A percentile compares a stretch with the other conserved stretches of the same genome.
phyloP scores from a whole-genome alignment of 2,329 filamentous ascomycete genomes.

The Truncatella angustata region DNA sequence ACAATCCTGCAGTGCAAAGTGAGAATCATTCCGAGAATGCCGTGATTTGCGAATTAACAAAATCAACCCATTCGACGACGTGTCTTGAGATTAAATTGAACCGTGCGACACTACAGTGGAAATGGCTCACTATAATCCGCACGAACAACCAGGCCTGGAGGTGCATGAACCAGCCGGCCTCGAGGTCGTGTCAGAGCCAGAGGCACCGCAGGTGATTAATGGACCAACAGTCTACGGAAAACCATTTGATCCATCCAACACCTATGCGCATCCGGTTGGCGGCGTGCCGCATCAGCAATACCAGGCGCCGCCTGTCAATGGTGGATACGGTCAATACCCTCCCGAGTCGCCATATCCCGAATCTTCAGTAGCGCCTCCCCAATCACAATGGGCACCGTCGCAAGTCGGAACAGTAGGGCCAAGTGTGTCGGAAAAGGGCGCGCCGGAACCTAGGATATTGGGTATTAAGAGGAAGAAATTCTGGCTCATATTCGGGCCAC shows the following conservation, averaged over 20 bases:
- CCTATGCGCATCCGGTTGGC: slow-evolving; percentile 8
- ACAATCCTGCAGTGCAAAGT: background rate
- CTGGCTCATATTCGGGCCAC: slow-evolving; percentile 23
- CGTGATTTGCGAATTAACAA: background rate
- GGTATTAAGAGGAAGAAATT: slow-evolving; percentile 20
- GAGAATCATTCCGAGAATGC: background rate
- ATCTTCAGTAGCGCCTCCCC: background rate
- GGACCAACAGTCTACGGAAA: slow-evolving; percentile 16
- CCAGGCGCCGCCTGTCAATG: slow-evolving; percentile 6
- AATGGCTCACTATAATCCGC: background rate
- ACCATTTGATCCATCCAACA: slow-evolving; percentile 12
- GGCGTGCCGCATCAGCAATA: slow-evolving; percentile 9
- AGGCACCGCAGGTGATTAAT: slow-evolving; percentile 18
- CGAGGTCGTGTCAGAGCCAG: slow-evolving; percentile 18
- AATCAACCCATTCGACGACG: background rate
- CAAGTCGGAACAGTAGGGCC: background rate
- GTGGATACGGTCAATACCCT: slow-evolving; percentile 5
- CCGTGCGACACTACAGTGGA: background rate
- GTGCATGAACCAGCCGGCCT: slow-evolving; percentile 17
- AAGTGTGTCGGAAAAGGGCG: slow-evolving; percentile 4
- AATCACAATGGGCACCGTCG: slow-evolving; percentile 1
- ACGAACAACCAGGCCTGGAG: slow-evolving; percentile 3
- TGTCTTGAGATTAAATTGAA: background rate
- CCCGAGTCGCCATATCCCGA: background rate
- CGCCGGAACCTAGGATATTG: slow-evolving; percentile 13